phyloP scores from a whole-genome alignment of 2,329 filamentous ascomycete species.

The Monosporascus sp. region DNA sequence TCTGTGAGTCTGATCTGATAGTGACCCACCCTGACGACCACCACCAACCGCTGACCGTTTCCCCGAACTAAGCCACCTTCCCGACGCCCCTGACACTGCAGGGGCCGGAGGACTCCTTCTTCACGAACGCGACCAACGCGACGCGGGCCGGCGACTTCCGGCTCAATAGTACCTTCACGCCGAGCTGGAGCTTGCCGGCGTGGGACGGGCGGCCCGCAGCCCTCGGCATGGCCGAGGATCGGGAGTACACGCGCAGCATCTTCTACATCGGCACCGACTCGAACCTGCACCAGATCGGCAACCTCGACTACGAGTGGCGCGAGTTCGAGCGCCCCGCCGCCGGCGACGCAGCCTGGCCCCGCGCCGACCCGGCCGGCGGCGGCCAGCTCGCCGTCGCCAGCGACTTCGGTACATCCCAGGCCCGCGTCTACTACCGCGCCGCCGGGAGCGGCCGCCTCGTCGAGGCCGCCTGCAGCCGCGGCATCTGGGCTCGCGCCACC shows the following conservation, averaged over 20 bases:
- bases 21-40: too few relatives aligned
- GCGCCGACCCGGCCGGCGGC: constrained; percentile 18
- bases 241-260: constrained; percentile 21
- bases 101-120: constrained; percentile 9
- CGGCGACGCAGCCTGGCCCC: constrained; percentile 18
- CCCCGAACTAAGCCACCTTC: constrained; percentile 23
- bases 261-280: constrained; percentile 34
- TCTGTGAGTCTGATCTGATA: constrained; percentile 21
- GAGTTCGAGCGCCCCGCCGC: constrained; percentile 11
- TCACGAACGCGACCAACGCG: constrained; percentile 15
- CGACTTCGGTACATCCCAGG: constrained; percentile 16
- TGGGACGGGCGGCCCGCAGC: constrained; percentile 25
- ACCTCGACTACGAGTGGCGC: constrained; percentile 22
- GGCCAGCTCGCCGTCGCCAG: constrained; percentile 25
- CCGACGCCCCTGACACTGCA: constrained; percentile 23
- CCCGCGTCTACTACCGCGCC: constrained; percentile 29
- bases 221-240: constrained; percentile 26
- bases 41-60: too few relatives aligned
- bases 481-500: constrained; percentile 24
- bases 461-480: constrained; percentile 25
- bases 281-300: constrained; percentile 26
- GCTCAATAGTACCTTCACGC: constrained; percentile 9
- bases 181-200: constrained; percentile 24
- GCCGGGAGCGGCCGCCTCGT: constrained; percentile 23
- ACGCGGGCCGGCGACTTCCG: constrained; percentile 14